Conservation (phyloP, 139 green algal species). For the Astrephomene gubernaculifera region DNA sequence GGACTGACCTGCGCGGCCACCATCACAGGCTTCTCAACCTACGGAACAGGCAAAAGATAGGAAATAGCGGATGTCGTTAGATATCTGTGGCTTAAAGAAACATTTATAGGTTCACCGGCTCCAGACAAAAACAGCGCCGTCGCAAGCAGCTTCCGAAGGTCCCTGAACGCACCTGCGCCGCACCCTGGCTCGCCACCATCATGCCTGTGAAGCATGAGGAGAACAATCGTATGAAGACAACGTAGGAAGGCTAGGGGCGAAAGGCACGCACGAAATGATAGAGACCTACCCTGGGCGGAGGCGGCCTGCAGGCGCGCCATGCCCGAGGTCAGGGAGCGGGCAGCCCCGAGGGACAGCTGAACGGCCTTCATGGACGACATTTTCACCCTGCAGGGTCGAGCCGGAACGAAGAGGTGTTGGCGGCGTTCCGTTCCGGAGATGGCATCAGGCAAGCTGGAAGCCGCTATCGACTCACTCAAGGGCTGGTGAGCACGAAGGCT, state of each 20-base stretch:
- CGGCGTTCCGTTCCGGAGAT: constrained; percentile 10
- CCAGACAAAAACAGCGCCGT: background rate
- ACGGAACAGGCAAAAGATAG: background rate
- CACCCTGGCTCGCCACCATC: constrained; percentile 24
- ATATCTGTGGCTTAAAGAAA: no score
- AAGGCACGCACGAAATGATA: background rate
- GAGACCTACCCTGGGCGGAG: constrained; percentile 31
- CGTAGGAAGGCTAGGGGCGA: no score
- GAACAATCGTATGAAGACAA: background rate
- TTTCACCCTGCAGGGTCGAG: constrained; percentile 10
- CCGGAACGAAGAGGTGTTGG: background rate
- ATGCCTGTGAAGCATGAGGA: constrained; percentile 20
- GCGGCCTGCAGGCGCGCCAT: constrained; percentile 35
- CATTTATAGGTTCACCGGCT: no score
- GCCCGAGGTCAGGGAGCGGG: constrained; percentile 26
- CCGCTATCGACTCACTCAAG: no score
- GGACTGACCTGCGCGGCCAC: background rate
- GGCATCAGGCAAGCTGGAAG: no score
- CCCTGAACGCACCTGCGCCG: constrained; percentile 26
- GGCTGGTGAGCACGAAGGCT: no score
- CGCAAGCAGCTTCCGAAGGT: background rate
- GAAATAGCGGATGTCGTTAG: no score
- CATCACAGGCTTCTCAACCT: constrained; percentile 33
- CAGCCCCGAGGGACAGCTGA: constrained; percentile 41
- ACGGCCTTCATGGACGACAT: constrained; percentile 46